phyloP scores from a whole-genome alignment of 2,329 filamentous ascomycete genomes.

The Fusarium luffae region DNA sequence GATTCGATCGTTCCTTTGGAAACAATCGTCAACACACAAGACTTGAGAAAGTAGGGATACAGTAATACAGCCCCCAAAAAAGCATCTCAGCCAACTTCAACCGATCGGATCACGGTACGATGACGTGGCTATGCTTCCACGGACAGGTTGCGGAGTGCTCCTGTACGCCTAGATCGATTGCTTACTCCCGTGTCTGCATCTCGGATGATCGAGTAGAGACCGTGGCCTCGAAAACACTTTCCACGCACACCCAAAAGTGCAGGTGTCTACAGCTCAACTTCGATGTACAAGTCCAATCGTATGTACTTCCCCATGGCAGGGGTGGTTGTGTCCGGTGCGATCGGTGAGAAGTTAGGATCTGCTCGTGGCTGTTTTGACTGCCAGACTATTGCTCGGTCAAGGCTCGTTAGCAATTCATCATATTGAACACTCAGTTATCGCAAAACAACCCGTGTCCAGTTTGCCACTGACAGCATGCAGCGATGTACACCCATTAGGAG shows the following conservation, averaged over 20 bases:
- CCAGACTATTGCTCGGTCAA: conserved; percentile 37
- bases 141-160: conserved; percentile 3
- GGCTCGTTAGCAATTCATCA: conserved; percentile 20
- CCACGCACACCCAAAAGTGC: conserved; percentile 28
- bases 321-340: conserved; percentile 40
- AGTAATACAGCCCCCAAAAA: conserved; percentile 24
- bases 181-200: conserved; percentile 35
- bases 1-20: conserved; percentile 9
- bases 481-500: not conserved
- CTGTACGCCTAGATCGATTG: conserved; percentile 39
- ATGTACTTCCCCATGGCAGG: conserved; percentile 13
- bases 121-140: conserved; percentile 43
- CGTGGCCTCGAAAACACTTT: conserved; percentile 32
- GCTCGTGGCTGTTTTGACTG: conserved; percentile 30
- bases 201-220: conserved; percentile 8
- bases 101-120: conserved; percentile 45
- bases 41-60: not conserved
- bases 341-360: conserved; percentile 40
- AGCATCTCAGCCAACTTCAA: conserved; percentile 31
- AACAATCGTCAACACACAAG: not conserved
- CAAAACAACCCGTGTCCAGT: conserved; percentile 31
- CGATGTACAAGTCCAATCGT: conserved; percentile 19
- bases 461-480: conserved; percentile 27
- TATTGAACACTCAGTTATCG: conserved; percentile 33
- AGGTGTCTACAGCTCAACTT: conserved; percentile 18